Percentiles rank a stretch among this genome's conserved stretches.
phyloP scores from a whole-genome alignment of 2,329 filamentous ascomycete species.

The Arthroderma uncinatum region DNA sequence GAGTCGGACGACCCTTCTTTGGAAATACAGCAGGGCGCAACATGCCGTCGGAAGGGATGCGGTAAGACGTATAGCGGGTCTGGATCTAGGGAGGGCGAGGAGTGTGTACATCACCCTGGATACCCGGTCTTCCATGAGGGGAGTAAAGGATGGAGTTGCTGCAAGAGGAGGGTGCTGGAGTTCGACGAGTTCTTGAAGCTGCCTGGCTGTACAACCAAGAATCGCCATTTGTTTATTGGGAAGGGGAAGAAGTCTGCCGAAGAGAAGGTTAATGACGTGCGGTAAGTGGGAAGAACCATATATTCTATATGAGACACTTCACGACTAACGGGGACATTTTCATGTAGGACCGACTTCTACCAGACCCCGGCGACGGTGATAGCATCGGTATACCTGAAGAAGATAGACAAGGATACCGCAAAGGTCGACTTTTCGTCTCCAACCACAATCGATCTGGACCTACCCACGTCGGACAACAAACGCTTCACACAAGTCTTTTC shows the following conservation, averaged over 20 bases:
- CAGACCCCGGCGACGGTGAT: slow-evolving; percentile 79
- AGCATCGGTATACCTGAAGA: slow-evolving; percentile 89
- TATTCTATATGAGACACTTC: neutral
- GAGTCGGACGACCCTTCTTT: slow-evolving; percentile 75
- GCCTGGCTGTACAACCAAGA: slow-evolving; percentile 74
- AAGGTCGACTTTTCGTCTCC: slow-evolving; percentile 56
- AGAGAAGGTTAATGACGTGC: slow-evolving; percentile 66
- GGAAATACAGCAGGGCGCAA: slow-evolving; percentile 60
- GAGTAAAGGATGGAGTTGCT: slow-evolving; percentile 95
- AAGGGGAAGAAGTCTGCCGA: slow-evolving; percentile 56
- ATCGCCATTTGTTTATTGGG: slow-evolving; percentile 71
- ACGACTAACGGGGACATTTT: slow-evolving; percentile 6
- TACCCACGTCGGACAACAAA: slow-evolving; percentile 79
- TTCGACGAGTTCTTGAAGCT: slow-evolving; percentile 98
- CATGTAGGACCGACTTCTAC: slow-evolving; percentile 72
- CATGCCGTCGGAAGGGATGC: slow-evolving; percentile 70
- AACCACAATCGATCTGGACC: slow-evolving; percentile 58
- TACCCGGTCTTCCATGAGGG: slow-evolving; percentile 93
- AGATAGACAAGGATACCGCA: slow-evolving; percentile 74
- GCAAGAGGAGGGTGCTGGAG: slow-evolving; percentile 86
- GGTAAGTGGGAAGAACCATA: slow-evolving; percentile 41
- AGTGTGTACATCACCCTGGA: slow-evolving; percentile 81
- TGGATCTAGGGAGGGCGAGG: slow-evolving; percentile 54
- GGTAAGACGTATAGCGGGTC: slow-evolving; percentile 52
- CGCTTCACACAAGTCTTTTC: slow-evolving; percentile 63